Evolutionary conservation across 169 alveolate species (phyloP).

Genomic region (Toxoplasma gondii): DNA sequence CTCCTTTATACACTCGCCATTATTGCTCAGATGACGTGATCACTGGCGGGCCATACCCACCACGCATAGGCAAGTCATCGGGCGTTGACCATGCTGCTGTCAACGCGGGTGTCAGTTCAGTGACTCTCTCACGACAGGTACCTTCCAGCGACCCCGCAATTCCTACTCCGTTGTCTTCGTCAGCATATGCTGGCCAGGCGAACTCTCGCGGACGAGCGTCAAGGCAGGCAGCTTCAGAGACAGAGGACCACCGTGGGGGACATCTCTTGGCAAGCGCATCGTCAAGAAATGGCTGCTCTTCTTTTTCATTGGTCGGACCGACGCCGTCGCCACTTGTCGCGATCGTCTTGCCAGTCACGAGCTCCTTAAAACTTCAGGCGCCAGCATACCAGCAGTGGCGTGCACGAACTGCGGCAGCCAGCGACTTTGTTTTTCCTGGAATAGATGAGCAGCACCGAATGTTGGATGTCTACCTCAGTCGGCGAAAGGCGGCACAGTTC

Average conservation of each 20-base stretch:
- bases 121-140: too few relatives aligned
- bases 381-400: conserved; percentile 32
- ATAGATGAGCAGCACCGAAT: conserved; percentile 13
- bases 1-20: background rate
- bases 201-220: too few relatives aligned
- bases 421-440: conserved; percentile 17
- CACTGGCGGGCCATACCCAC: background rate
- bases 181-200: too few relatives aligned
- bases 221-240: too few relatives aligned
- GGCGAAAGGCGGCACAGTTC: background rate
- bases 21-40: background rate
- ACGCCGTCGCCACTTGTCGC: conserved; percentile 8
- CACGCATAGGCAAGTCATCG: background rate
- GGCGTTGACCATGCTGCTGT: background rate
- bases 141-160: too few relatives aligned
- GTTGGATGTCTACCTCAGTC: background rate
- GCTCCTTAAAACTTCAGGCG: background rate
- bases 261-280: background rate
- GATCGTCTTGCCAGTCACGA: background rate
- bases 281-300: background rate
- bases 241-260: background rate
- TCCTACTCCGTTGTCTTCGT: too few relatives aligned
- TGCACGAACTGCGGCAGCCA: background rate
- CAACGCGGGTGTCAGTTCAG: too few relatives aligned
- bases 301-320: conserved; percentile 13